Percentiles rank a stretch among this genome's conserved stretches.
phyloP scores from a whole-genome alignment of 2,329 filamentous ascomycete genomes.

The Arachnomyces sp. region DNA sequence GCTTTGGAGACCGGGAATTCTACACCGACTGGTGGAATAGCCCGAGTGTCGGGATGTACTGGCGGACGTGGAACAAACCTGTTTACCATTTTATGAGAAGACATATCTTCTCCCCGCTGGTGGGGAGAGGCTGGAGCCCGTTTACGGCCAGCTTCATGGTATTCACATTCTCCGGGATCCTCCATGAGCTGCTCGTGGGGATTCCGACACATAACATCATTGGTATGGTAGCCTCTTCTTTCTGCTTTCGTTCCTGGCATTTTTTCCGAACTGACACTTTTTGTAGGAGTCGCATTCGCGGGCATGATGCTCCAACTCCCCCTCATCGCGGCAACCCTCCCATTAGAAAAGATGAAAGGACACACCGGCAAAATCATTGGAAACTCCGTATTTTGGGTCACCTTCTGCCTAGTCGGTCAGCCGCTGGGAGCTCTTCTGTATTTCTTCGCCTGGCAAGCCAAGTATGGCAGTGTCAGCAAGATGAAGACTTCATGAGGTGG shows the following conservation, averaged over 20 bases:
- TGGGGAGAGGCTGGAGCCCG: slow-evolving; percentile 72
- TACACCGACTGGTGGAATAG: slow-evolving; percentile 99
- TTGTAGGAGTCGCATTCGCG: slow-evolving; percentile 72
- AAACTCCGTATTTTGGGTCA: slow-evolving; percentile 93
- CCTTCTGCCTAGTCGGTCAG: slow-evolving; percentile 91
- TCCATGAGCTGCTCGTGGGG: slow-evolving; percentile 89
- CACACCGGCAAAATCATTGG: slow-evolving; percentile 71
- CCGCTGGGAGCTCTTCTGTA: slow-evolving; percentile 87
- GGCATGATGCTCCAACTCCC: slow-evolving; percentile 94
- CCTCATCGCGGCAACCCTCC: slow-evolving; percentile 70
- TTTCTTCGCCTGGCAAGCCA: slow-evolving; percentile 97
- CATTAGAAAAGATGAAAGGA: slow-evolving; percentile 68
- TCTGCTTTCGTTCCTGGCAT: background rate
- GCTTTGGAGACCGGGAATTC: slow-evolving; percentile 87
- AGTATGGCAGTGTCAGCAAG: slow-evolving; percentile 73
- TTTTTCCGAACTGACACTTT: background rate
- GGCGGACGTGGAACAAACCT: slow-evolving; percentile 96
- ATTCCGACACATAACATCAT: slow-evolving; percentile 92
- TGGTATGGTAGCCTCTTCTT: slow-evolving; percentile 44
- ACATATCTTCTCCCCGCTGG: slow-evolving; percentile 81
- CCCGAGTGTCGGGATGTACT: slow-evolving; percentile 75
- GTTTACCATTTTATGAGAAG: slow-evolving; percentile 95
- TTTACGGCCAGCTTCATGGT: slow-evolving; percentile 66
- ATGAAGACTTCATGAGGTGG: slow-evolving; percentile 13
- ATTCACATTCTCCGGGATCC: slow-evolving; percentile 76